These are phyloP conservation scores for Carex sylvatica DNA, from an alignment of 202 grass and related monocot species.

Conservation along the genomic window DNA sequence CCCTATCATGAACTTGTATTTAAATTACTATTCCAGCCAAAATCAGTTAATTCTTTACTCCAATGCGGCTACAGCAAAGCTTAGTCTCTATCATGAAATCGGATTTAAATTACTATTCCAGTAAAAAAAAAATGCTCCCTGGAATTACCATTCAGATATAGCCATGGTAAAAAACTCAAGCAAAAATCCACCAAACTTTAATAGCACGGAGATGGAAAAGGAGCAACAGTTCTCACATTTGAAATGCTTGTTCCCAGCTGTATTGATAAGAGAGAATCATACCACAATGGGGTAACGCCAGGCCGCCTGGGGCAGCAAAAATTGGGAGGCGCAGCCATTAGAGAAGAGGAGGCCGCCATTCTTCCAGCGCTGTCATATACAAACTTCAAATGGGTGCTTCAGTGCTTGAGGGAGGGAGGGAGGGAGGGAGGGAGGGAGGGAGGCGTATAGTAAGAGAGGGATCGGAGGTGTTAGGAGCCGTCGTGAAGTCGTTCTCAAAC, in stretches of 20 bases:
- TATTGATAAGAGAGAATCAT: background rate
- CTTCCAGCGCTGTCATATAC: constrained; percentile 15
- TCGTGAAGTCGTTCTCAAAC: background rate
- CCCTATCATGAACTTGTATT: background rate
- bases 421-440: no score
- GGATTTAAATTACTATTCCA: background rate
- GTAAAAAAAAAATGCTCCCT: background rate
- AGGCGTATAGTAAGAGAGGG: background rate
- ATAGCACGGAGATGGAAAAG: background rate
- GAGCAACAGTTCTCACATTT: background rate
- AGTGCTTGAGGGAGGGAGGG: background rate
- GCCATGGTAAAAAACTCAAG: no score
- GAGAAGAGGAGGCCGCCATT: constrained; percentile 28
- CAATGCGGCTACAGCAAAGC: background rate
- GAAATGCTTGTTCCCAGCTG: background rate
- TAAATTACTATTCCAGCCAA: background rate
- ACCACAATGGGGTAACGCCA: background rate
- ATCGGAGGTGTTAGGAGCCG: background rate
- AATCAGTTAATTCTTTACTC: background rate
- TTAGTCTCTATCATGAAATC: background rate
- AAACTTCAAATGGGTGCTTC: background rate
- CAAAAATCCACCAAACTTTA: background rate
- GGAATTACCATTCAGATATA: background rate
- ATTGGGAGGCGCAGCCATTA: constrained; percentile 17
- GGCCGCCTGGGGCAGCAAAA: constrained; percentile 5